Evolutionary conservation across 345 rosid species (phyloP).

Genomic region (Xanthoceras sorbifolium): DNA sequence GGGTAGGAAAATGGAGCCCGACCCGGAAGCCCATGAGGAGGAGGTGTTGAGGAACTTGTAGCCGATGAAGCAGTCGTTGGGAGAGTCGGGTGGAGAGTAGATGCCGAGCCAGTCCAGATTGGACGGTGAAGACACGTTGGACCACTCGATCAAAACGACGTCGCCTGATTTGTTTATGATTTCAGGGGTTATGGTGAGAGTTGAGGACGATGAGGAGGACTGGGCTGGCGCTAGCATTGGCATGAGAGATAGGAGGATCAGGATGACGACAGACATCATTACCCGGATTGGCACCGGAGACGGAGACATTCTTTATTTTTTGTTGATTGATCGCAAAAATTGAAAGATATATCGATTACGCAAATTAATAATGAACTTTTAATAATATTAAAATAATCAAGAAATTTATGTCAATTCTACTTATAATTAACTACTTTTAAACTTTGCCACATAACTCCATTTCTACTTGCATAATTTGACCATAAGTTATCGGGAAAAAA

Average conservation of each 20-base stretch:
- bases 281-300: background rate
- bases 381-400: too few species aligned
- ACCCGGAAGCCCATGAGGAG: slow-evolving; percentile 62
- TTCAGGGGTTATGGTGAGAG: slow-evolving; percentile 50
- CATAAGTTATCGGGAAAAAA: too few species aligned
- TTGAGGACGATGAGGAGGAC: slow-evolving; percentile 33
- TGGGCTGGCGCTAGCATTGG: too few species aligned
- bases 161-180: slow-evolving; percentile 63
- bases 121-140: slow-evolving; percentile 71
- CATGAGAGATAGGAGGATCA: slow-evolving; percentile 23
- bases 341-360: too few species aligned
- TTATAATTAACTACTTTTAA: too few species aligned
- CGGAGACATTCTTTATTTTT: too few species aligned
- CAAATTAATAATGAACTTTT: too few species aligned
- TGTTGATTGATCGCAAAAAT: too few species aligned
- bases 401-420: too few species aligned
- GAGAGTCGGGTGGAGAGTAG: slow-evolving; percentile 84
- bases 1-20: slow-evolving; percentile 72
- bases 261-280: slow-evolving; percentile 37
- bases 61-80: slow-evolving; percentile 67
- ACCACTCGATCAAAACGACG: slow-evolving; percentile 60
- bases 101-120: slow-evolving; percentile 85
- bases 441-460: too few species aligned
- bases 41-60: slow-evolving; percentile 71
- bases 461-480: too few species aligned